Evolutionary conservation across 441 rosid genomes (phyloP), one percentile per base, ranked within the genome.

Genomic region (Croton laevigatus): DNA sequence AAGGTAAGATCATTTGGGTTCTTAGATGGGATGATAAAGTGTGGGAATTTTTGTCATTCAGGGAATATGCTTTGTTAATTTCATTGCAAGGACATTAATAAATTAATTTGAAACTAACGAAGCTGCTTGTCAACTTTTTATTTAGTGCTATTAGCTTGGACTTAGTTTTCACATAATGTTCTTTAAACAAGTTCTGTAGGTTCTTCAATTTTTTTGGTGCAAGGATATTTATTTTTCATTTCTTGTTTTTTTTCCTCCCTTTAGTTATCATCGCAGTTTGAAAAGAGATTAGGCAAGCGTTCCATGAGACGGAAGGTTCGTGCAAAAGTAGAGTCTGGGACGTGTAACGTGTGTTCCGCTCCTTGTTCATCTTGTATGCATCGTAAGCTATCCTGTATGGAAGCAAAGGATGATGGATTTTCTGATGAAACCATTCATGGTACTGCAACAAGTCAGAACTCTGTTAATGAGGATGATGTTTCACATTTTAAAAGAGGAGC

Each of bases 291-390:
- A 71, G 81, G 79, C 66, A 82, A 85, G 59, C 77, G 32, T 78
- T 81, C 85, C 71, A 81, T 79, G 88, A 81, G 80, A 82, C 85
- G 71, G 76, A 85, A 80, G 78, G 80, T 69, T 83, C 75, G 32
- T 70, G 67, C 74, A 51, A 77, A 71, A 77, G 77, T 71, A 72
- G 94, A 88, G 79, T 91, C 93, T 72, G 96, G 97, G 81, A 93
- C 90, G 70, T 88, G 95, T 79, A 88, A 88, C 79, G 88, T 86
- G 70, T 90, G 92, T 75, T 89, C 83, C 66, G 86, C 96, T 71
- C 91, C 96, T 79, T 87, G 96, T 83, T 89, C 96, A 65, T 94
- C 96, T 57, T 94, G 97, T 78, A 87, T 87, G 91, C 97, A 91
- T 78, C 88, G 72, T 71, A 84, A 78, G 73, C 71, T 71, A 69